These are phyloP conservation scores for Amylostereum areolatum DNA, from an alignment of 1,284 basidiomycete genomes.

Conservation along the genomic window DNA sequence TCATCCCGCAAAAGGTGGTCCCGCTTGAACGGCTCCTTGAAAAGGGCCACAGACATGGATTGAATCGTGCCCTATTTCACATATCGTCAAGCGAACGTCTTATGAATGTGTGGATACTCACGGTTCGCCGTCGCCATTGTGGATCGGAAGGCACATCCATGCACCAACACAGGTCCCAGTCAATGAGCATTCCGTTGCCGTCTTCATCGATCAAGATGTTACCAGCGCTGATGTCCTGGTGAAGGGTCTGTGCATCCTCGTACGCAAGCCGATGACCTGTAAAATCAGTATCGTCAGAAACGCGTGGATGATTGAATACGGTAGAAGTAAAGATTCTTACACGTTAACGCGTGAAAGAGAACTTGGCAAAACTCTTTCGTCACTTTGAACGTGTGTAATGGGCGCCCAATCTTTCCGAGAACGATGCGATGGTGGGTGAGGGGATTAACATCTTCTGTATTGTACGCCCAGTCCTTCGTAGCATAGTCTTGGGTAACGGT, in stretches of 20 bases:
- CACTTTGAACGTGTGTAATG: not conserved
- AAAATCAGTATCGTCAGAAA: not conserved
- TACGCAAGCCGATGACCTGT: not conserved
- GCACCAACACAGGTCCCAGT: not conserved
- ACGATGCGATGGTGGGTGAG: not conserved
- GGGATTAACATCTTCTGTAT: not conserved
- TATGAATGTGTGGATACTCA: not conserved
- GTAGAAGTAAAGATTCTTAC: not conserved
- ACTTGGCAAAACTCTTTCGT: not conserved
- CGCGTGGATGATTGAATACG: not conserved
- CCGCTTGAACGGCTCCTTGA: too few relatives aligned
- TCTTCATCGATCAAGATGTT: constrained; percentile 1
- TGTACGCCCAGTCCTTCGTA: not conserved
- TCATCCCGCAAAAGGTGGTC: not conserved
- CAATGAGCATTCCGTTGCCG: not conserved
- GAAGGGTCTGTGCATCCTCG: not conserved
- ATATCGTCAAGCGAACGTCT: not conserved
- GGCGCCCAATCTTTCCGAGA: not conserved
- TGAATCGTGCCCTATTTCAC: not conserved
- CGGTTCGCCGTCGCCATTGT: not conserved
- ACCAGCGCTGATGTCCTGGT: constrained; percentile 1
- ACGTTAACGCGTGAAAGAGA: not conserved
- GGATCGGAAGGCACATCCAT: not conserved
- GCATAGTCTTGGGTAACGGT: not conserved
- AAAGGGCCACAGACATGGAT: not conserved